These are phyloP conservation scores for Ascoidea rubescens DNA, from an alignment of 805 yeast genomes.

Conservation along the genomic window DNA sequence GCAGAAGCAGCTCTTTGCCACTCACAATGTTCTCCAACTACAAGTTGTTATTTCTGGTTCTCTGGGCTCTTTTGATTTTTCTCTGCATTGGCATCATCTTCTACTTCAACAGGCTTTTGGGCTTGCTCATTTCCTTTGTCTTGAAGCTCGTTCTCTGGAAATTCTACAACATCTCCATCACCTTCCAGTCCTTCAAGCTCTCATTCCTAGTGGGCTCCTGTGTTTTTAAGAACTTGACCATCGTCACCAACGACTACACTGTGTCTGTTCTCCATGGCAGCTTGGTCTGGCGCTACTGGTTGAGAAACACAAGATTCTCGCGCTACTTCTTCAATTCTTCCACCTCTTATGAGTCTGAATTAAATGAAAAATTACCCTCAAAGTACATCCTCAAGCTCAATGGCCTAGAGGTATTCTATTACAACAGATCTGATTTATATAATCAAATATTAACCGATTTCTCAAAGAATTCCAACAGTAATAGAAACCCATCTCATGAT, in stretches of 20 bases:
- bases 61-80: slow-evolving; percentile 62
- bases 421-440: slow-evolving; percentile 69
- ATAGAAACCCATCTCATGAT: slow-evolving; percentile 12
- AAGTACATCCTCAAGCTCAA: slow-evolving; percentile 20
- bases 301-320: slow-evolving; percentile 25
- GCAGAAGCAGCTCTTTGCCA: too few relatives aligned
- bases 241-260: slow-evolving; percentile 64
- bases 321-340: slow-evolving; percentile 11
- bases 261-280: slow-evolving; percentile 56
- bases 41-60: slow-evolving; percentile 65
- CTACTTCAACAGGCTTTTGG: slow-evolving; percentile 63
- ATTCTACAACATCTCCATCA: slow-evolving; percentile 38
- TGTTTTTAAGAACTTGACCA: slow-evolving; percentile 59
- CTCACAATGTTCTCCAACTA: background rate
- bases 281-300: slow-evolving; percentile 90
- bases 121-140: slow-evolving; percentile 36
- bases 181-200: slow-evolving; percentile 59
- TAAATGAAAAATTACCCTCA: background rate
- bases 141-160: slow-evolving; percentile 53
- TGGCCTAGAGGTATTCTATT: slow-evolving; percentile 80
- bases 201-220: slow-evolving; percentile 76
- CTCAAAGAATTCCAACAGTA: slow-evolving; percentile 10
- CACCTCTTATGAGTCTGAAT: slow-evolving; percentile 8
- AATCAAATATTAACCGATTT: slow-evolving; percentile 40
- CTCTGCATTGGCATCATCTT: slow-evolving; percentile 53